phyloP scores from a whole-genome alignment of 331 rosid species.

The Saraca asoca region DNA sequence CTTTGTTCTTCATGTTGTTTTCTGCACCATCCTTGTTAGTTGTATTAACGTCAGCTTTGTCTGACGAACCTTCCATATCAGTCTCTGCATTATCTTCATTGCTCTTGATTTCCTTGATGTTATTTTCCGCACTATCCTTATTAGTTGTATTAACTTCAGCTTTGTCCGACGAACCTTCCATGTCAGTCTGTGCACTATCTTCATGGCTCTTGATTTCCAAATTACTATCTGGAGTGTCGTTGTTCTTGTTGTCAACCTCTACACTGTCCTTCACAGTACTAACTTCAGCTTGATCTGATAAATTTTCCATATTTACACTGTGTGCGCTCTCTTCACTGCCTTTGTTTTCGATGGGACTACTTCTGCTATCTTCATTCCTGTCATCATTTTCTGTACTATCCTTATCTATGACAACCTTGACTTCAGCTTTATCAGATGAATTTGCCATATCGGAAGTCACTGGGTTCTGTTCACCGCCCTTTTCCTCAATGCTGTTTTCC shows the following conservation, averaged over 20 bases:
- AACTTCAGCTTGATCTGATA: constrained; percentile 26
- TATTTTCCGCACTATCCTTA: constrained; percentile 19
- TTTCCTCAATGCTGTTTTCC: constrained; percentile 14
- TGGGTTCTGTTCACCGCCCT: constrained; percentile 1
- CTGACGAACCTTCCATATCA: too few species aligned
- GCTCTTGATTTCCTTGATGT: constrained; percentile 8
- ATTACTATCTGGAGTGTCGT: constrained; percentile 15
- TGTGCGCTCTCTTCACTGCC: constrained; percentile 26
- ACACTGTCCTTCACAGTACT: background rate
- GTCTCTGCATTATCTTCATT: background rate
- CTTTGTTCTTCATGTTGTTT: constrained; percentile 26
- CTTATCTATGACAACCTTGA: constrained; percentile 11
- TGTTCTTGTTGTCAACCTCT: constrained; percentile 4
- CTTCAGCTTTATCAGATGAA: constrained; percentile 31
- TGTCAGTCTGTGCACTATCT: constrained; percentile 18
- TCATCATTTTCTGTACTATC: constrained; percentile 5
- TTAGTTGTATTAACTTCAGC: constrained; percentile 19
- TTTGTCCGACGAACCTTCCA: constrained; percentile 1
- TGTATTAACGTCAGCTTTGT: too few species aligned
- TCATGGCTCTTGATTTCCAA: constrained; percentile 1
- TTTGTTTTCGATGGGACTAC: background rate
- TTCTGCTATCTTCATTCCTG: constrained; percentile 13
- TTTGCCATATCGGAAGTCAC: background rate
- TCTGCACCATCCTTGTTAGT: background rate
- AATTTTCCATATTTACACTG: constrained; percentile 15